Conservation (phyloP, 1,284 basidiomycete species). For the Waitea zeae region DNA sequence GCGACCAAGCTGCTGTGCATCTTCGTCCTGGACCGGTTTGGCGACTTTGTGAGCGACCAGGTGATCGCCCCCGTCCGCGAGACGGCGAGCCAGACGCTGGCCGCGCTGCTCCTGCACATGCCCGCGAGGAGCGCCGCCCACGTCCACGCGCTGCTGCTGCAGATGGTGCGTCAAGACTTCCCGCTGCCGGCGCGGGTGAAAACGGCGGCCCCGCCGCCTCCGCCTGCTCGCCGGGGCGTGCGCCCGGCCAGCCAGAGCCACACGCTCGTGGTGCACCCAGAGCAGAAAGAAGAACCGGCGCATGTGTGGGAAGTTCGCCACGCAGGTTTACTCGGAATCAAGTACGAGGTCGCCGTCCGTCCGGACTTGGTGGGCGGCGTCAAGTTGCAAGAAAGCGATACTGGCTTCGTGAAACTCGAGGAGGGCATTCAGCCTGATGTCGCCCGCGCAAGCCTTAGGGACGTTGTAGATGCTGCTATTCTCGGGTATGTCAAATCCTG, state of each 20-base stretch:
- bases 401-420: constrained; percentile 9
- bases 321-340: constrained; percentile 90
- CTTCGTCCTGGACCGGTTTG: constrained; percentile 92
- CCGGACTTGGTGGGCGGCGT: constrained; percentile 55
- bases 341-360: constrained; percentile 93
- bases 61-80: constrained; percentile 92
- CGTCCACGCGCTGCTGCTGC: constrained; percentile 72
- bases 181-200: constrained; percentile 21
- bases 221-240: no score
- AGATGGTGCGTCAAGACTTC: constrained; percentile 89
- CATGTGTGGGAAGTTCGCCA: constrained; percentile 98
- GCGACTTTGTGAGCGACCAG: constrained; percentile 95
- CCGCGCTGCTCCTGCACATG: constrained; percentile 80
- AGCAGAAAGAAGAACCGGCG: no score
- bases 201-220: constrained; percentile 9
- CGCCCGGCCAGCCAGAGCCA: no score
- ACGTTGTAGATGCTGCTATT: constrained; percentile 76
- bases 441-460: constrained; percentile 42
- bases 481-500: constrained; percentile 46
- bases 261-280: no score
- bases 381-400: constrained; percentile 8
- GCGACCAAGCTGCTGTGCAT: constrained; percentile 81
- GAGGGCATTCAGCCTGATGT: constrained; percentile 16
- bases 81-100: constrained; percentile 89
- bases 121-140: constrained; percentile 57